Base-by-base conservation (phyloP, 2,329 filamentous ascomycete species). In the Diaporthe citri region DNA sequence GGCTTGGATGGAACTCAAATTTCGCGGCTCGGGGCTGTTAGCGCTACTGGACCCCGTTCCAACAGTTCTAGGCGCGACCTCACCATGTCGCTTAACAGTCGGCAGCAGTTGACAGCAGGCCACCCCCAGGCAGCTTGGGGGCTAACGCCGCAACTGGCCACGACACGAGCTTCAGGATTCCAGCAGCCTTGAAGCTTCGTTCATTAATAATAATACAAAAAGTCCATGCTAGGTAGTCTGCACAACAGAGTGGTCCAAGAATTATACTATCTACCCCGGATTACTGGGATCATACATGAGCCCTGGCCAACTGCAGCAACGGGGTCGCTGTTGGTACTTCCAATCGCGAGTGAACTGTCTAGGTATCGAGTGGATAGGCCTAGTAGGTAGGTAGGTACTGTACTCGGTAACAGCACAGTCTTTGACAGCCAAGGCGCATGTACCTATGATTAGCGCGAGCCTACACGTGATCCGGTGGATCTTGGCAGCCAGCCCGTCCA, bases 1-100 rank as follows among this genome's bases (percentile, higher is more conserved):
- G 64, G 64, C 64, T 69, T 69, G 64, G 64, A 69, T 69, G 46
- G 64, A 51, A 69, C 34, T 69, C 64, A 69, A 69, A 69, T 69
- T 55, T 69, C 64, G 48, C 64, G 48, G 64, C 46, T 28, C 34
- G 48, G 34, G 20, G 64, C 34, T 55, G 64, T 55, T 69, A 55
- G 64, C 48, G 48, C 34, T 36, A 2, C 46, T 28, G n/a, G n/a
- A 41, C 64, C 64, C 48, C 48, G n/a, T 25, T 28, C 46, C 31
- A 67, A 28, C 46, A 55, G 12, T 55, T 28, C 34, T 31, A 55
- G 64, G 64, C 34, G 64, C 43, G 4, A 15, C n/a, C 46, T 69
- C 64, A 55, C 31, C 31, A 69, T 52, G 64, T 52, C 64, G 64
- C 64, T 52, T 55, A 55, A 69, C 64, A 22, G 41, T 25, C 60